Evolutionary conservation across 176 grass and related monocot genomes (phyloP), one percentile per base, ranked within the genome.

Genomic region (Phragmites australis): DNA sequence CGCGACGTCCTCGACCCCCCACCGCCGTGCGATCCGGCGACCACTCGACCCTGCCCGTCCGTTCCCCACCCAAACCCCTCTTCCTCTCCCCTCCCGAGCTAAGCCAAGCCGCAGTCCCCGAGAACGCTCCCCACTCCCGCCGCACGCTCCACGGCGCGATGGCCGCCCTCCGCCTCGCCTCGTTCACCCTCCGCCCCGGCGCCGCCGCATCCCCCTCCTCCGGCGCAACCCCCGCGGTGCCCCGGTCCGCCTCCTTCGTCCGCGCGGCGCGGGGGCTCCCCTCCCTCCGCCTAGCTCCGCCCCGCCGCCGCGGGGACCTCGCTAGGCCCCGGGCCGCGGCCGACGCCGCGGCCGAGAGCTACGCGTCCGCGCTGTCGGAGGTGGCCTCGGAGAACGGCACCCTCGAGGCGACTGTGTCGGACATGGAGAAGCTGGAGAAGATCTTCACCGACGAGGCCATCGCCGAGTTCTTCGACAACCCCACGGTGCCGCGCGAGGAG

Each of bases 401-500:
- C 74, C 89, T 97, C 21, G 89, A 97, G 1, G 5, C 55, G 52
- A 93, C 96, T 53, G 75, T 89, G 12, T 6, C 88, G 1, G 92
- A 98, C 86, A 21, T 94, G 3, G 92, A 97, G 85, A 97, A 97
- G 82, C 60, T 94, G 21, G 81, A 93, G 48, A 61, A 70, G 50
- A 54, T 94, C 56, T 94, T 97, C 81, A 39, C 81, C 5, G 94
- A 97, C 40, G 86, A 89, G 37, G 64, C 85, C 71, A 78, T 90
- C 64, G 61, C 80, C 16, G 87, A 87, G 87, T 97, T 92, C 90
- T 97, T 97, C 81, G 79, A 84, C 83, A 94, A 94, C 85, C 92
- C 89, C 11, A 94, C 91, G 8, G 84, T 97, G 19, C 51, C 79
- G 37, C 53, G 41, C 46, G 89, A 92, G 19, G 82, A 92, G 88